These are phyloP conservation scores for Vicia sativa DNA, from an alignment of 306 rosid species.

Conservation along the genomic window DNA sequence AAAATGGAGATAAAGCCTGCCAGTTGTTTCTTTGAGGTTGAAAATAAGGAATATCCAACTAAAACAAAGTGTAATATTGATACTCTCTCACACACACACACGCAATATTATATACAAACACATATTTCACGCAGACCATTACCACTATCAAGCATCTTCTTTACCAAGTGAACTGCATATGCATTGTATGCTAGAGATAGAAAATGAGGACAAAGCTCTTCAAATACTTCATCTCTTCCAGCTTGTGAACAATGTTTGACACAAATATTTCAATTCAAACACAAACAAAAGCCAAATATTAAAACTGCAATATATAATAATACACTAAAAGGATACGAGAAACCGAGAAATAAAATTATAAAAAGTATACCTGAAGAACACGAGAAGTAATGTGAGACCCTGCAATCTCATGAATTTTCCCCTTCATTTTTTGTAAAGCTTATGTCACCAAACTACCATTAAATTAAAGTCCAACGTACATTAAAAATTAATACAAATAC, in stretches of 20 bases:
- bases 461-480: too few relatives aligned
- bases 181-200: constrained; percentile 71
- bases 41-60: constrained; percentile 36
- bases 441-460: constrained; percentile 76
- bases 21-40: constrained; percentile 88
- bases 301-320: constrained; percentile 27
- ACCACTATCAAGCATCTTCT: constrained; percentile 90
- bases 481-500: not conserved
- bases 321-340: not conserved
- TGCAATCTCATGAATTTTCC: constrained; percentile 88
- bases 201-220: constrained; percentile 86
- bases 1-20: constrained; percentile 71
- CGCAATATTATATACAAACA: not conserved
- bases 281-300: constrained; percentile 32
- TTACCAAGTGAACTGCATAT: constrained; percentile 87
- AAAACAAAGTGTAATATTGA: too few relatives aligned
- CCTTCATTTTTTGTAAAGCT: constrained; percentile 90
- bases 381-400: constrained; percentile 93
- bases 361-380: constrained; percentile 75
- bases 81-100: too few relatives aligned
- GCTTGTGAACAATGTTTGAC: constrained; percentile 85
- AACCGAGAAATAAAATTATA: not conserved
- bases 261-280: constrained; percentile 59
- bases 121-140: constrained; percentile 39
- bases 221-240: constrained; percentile 77